Evolutionary conservation across 1,139 yeast species (phyloP).

Genomic region (Yamadazyma membranifaciens): DNA sequence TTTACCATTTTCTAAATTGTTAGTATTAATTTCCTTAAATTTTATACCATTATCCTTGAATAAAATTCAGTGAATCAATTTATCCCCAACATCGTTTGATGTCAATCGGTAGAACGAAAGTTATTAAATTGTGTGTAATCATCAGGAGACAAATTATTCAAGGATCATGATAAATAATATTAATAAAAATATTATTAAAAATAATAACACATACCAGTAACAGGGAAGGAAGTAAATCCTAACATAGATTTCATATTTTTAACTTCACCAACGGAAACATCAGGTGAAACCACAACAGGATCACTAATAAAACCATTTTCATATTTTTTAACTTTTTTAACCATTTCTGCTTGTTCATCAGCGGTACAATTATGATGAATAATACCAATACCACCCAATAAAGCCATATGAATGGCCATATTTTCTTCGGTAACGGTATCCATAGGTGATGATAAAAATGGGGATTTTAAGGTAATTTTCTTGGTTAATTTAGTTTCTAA

Average conservation of each 20-base stretch:
- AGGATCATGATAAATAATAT: constrained; percentile 6
- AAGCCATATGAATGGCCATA: constrained; percentile 99
- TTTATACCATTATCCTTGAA: constrained; percentile 27
- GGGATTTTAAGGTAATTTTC: constrained; percentile 86
- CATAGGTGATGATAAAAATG: constrained; percentile 98
- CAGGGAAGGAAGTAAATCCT: constrained; percentile 98
- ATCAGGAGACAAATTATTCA: constrained; percentile 42
- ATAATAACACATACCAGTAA: constrained; percentile 92
- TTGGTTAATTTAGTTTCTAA: constrained; percentile 87
- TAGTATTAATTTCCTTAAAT: constrained; percentile 13
- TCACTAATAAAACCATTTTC: constrained; percentile 97
- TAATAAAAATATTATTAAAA: constrained; percentile 13
- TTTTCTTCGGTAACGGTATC: constrained; percentile 97
- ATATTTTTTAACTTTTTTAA: constrained; percentile 89
- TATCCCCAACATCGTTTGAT: constrained; percentile 98
- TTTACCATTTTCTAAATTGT: constrained; percentile 68
- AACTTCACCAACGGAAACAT: constrained; percentile 76
- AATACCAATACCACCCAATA: constrained; percentile 98
- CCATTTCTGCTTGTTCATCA: constrained; percentile 99
- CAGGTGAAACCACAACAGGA: constrained; percentile 83
- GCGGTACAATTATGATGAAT: constrained; percentile 96
- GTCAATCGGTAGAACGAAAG: constrained; percentile 99
- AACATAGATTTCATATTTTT: constrained; percentile 64
- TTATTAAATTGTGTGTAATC: constrained; percentile 57
- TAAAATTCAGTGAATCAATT: constrained; percentile 22